Percentiles rank a stretch among this genome's conserved stretches.
Conservation (phyloP, 192 early-diverging fungal genomes). For the Ambispora gerdemannii region DNA sequence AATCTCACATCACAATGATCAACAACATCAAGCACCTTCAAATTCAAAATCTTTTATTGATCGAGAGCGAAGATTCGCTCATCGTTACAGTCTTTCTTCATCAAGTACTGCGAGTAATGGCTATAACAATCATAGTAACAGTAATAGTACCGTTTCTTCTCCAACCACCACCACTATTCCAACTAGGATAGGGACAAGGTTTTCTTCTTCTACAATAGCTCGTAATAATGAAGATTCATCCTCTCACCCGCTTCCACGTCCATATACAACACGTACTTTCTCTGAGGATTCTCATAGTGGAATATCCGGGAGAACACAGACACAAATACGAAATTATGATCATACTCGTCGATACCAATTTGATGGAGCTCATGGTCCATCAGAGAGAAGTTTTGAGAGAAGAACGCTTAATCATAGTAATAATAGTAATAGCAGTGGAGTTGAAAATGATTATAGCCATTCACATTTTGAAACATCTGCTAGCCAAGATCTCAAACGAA, state of each 20-base stretch:
- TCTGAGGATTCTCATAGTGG: neutral
- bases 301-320: neutral
- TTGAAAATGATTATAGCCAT: neutral
- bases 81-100: constrained; percentile 16
- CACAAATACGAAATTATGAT: neutral
- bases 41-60: neutral
- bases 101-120: no score
- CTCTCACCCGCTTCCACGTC: neutral
- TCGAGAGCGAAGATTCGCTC: neutral
- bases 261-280: neutral
- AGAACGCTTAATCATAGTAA: no score
- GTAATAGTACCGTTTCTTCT: neutral
- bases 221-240: neutral
- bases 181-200: neutral
- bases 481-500: neutral
- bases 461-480: neutral
- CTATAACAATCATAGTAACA: no score
- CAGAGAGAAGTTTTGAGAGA: neutral
- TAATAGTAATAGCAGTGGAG: neutral
- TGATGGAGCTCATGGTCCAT: neutral
- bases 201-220: neutral
- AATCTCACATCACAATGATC: neutral
- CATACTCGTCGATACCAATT: neutral
- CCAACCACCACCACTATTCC: neutral
- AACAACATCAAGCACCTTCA: neutral